Evolutionary conservation across 768 basidiomycete species (phyloP), one percentile per base, ranked within the genome.

Genomic region (Daedalea quercina): DNA sequence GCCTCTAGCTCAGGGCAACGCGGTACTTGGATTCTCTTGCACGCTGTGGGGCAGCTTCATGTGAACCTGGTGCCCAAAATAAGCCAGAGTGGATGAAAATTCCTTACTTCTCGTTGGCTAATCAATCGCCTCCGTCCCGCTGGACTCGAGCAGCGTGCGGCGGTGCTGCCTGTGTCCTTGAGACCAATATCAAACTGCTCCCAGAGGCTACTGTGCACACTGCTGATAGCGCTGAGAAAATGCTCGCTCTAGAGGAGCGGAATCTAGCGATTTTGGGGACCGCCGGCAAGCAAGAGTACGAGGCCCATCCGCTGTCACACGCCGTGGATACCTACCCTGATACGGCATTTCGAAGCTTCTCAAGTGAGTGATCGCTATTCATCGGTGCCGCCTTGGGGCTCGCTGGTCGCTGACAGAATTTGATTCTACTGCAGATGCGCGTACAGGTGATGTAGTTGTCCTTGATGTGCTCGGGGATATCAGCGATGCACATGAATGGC

Each of bases 321-420:
- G 83, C 81, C 3, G 82, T 84, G 3, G 83, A 86, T 66, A 74
- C 76, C 7, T 60, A 70, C n/a, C 56, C 62, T 3, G 63, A 65
- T 9, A 82, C 81, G 28, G 71, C 65, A 0, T 86, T 85, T 59
- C 70, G 69, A 31, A 82, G 80, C 61, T 60, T 68, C 26, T 56
- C 65, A 53, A 60, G 84, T 82, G 58, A 51, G 76, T 64, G 24
- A 23, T 20, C 53, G 25, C 44, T 22, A 51, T 44, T 54, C 20
- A 40, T 20, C 45, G 17, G 37, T 3, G 7, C 37, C 15, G 13
- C n/a, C n/a, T n/a, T n/a, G n/a, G n/a, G n/a, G n/a, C n/a, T n/a
- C n/a, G n/a, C n/a, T n/a, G 17, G 37, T 40, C 15, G 17, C 15
- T 6, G 15, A 17, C 15, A 15, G 13, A 17, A 35, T 35, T 37